phyloP scores from a whole-genome alignment of 2,329 filamentous ascomycete genomes.

The Verticillium albo-atrum region DNA sequence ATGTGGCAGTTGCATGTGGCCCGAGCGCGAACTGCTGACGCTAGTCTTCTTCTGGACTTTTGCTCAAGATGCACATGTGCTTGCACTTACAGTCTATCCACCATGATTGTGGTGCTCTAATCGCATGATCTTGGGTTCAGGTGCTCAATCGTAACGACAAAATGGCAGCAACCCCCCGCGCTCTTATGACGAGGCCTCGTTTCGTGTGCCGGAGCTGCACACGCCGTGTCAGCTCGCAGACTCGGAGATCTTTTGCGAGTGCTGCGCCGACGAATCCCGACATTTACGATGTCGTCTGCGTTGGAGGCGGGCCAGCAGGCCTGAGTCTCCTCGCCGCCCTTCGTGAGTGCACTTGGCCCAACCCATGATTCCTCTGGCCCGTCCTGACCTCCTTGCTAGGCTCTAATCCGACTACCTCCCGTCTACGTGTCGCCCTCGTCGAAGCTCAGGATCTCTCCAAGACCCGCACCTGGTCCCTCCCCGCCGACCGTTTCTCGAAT shows the following conservation, averaged over 20 bases:
- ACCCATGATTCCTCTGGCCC: background rate
- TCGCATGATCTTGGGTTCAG: background rate
- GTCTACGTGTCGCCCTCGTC: slow-evolving; percentile 80
- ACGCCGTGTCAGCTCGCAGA: slow-evolving; percentile 28
- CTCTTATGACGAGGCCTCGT: slow-evolving; percentile 19
- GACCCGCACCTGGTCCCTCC: slow-evolving; percentile 61
- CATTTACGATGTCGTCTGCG: slow-evolving; percentile 89
- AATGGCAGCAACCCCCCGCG: slow-evolving; percentile 11
- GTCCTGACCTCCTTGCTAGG: slow-evolving; percentile 42
- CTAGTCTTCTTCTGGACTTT: background rate
- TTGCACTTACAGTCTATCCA: too few species aligned
- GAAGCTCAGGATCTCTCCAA: slow-evolving; percentile 82
- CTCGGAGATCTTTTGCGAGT: slow-evolving; percentile 16
- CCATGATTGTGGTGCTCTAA: slow-evolving; percentile 8
- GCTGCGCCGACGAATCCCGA: slow-evolving; percentile 38
- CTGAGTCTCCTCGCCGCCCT: slow-evolving; percentile 76
- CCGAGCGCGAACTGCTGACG: background rate
- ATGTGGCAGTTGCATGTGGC: background rate
- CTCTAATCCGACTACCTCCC: slow-evolving; percentile 68
- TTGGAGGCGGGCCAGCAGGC: slow-evolving; percentile 85
- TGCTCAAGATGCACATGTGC: background rate
- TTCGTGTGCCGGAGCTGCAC: slow-evolving; percentile 45
- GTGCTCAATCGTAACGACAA: background rate
- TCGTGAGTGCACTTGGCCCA: slow-evolving; percentile 43
- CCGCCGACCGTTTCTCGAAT: slow-evolving; percentile 74